Conservation (phyloP, 73 alveolate genomes). For the Paramecium octaurelia region DNA sequence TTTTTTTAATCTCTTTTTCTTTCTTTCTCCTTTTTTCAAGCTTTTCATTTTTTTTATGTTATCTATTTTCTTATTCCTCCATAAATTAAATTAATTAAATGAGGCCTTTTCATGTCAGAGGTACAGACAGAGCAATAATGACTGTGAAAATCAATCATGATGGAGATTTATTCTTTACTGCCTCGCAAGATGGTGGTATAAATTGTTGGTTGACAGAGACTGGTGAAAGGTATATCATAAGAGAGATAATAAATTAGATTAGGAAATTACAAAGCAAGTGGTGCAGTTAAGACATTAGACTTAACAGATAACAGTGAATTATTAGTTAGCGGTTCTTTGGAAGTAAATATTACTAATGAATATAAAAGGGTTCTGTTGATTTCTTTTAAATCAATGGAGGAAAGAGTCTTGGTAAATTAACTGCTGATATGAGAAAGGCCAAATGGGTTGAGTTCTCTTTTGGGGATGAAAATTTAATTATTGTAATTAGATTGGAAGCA, state of each 20-base stretch:
- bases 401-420: conserved; percentile 35
- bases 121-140: conserved; percentile 90
- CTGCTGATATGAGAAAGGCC: conserved; percentile 41
- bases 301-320: conserved; percentile 84
- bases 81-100: conserved; percentile 58
- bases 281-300: conserved; percentile 87
- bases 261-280: conserved; percentile 81
- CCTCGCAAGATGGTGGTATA: conserved; percentile 81
- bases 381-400: conserved; percentile 59
- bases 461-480: conserved; percentile 17
- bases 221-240: conserved; percentile 64
- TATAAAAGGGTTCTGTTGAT: conserved; percentile 42
- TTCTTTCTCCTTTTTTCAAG: neutral
- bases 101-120: conserved; percentile 85
- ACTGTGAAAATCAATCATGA: conserved; percentile 81
- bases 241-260: conserved; percentile 42
- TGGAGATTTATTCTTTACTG: conserved; percentile 91
- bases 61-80: neutral
- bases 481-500: neutral
- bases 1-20: neutral
- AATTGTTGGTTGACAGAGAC: conserved; percentile 80
- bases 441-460: conserved; percentile 42
- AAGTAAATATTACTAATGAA: neutral
- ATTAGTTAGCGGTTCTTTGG: conserved; percentile 76
- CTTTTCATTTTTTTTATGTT: neutral